Evolutionary conservation across 2,329 filamentous ascomycete genomes (phyloP).

Genomic region (Pyricularia sp.): DNA sequence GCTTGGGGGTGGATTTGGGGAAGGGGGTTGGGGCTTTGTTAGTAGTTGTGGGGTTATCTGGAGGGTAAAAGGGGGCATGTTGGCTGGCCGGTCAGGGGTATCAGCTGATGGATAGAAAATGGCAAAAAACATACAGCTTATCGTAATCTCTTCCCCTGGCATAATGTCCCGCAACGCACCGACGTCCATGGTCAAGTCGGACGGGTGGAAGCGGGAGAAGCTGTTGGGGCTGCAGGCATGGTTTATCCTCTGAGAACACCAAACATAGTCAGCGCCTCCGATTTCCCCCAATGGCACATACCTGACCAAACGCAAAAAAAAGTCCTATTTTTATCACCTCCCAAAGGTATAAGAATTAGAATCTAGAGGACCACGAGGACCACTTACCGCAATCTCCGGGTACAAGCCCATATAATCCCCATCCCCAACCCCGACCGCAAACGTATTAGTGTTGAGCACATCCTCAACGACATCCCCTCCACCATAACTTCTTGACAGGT

Average conservation of each 20-base stretch:
- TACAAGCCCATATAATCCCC: constrained; percentile 20
- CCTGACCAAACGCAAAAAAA: too few relatives aligned
- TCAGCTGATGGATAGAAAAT: neutral
- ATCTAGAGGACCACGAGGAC: too few relatives aligned
- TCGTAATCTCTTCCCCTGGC: constrained; percentile 24
- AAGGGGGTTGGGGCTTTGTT: neutral
- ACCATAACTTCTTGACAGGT: constrained; percentile 19
- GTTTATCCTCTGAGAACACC: constrained; percentile 20
- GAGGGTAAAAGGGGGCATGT: too few relatives aligned
- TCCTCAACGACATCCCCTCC: constrained; percentile 21
- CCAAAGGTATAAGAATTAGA: neutral
- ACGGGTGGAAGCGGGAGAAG: constrained; percentile 21
- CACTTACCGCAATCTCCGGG: constrained; percentile 22
- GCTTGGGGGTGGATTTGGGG: neutral
- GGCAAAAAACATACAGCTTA: constrained; percentile 19
- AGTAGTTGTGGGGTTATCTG: too few relatives aligned
- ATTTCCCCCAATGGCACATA: neutral
- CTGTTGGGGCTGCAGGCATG: constrained; percentile 26
- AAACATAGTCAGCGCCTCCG: neutral
- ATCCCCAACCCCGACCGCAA: constrained; percentile 15
- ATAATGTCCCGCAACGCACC: constrained; percentile 23
- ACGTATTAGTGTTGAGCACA: constrained; percentile 23
- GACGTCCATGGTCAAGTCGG: constrained; percentile 21
- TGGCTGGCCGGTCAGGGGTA: neutral
- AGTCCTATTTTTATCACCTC: too few relatives aligned